Evolutionary conservation across 1,284 basidiomycete genomes (phyloP).

Genomic region (Leccinum angustisporum): DNA sequence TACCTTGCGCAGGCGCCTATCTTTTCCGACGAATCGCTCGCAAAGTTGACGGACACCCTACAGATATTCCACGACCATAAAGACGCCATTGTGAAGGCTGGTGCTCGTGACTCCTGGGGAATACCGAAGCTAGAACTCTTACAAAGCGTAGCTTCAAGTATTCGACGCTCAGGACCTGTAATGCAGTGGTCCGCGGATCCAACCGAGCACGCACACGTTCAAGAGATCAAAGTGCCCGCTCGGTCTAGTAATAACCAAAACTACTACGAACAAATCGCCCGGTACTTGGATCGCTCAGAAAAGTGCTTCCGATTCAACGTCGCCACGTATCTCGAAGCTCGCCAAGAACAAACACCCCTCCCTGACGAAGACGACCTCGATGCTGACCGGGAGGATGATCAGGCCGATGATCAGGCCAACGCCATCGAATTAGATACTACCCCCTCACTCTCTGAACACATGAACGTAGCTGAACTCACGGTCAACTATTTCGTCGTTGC

Average conservation of each 20-base stretch:
- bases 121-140: not conserved
- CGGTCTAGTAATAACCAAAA: not conserved
- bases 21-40: not conserved
- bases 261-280: constrained; percentile 1
- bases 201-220: constrained; percentile 1
- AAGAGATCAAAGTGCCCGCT: constrained; percentile 2
- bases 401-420: not conserved
- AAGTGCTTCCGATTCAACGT: not conserved
- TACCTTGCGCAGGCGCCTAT: not conserved
- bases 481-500: constrained; percentile 2
- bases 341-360: not conserved
- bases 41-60: not conserved
- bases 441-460: not conserved
- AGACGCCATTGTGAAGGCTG: not conserved
- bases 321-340: not conserved
- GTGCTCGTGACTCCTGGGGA: not conserved
- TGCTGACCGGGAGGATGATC: not conserved
- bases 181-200: not conserved
- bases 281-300: not conserved
- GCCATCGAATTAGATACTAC: not conserved
- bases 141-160: not conserved
- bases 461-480: not conserved
- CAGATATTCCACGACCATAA: not conserved
- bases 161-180: not conserved
- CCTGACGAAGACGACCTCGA: not conserved